Evolutionary conservation across 106 monocot species (phyloP).

Genomic region (Dendrobium nobile): DNA sequence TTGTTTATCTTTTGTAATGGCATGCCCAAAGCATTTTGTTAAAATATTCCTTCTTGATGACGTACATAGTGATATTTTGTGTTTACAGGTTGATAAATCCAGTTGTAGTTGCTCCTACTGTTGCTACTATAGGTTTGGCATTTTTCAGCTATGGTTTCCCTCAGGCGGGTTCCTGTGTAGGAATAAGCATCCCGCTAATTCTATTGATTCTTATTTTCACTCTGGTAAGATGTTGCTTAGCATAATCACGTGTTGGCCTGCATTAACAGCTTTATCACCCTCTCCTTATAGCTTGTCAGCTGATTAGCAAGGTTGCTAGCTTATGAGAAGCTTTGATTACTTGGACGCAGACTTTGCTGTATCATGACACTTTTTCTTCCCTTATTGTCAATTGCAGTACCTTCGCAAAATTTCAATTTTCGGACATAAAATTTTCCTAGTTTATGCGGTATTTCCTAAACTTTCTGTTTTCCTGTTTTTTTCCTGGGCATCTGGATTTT

Average conservation of each 20-base stretch:
- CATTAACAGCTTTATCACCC: not conserved
- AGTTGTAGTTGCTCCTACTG: conserved; percentile 88
- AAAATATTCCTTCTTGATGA: conserved; percentile 1
- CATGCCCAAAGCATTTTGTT: not conserved
- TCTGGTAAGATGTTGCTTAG: conserved; percentile 42
- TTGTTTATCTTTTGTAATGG: not conserved
- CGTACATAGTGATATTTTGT: not conserved
- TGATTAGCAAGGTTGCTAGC: conserved; percentile 1
- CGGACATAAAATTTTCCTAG: conserved; percentile 78
- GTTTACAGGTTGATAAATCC: conserved; percentile 86
- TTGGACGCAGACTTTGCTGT: not conserved
- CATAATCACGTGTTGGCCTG: not conserved
- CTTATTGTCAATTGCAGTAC: conserved; percentile 60
- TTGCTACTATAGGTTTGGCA: conserved; percentile 82
- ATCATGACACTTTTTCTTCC: conserved; percentile 3
- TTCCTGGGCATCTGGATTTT: not conserved
- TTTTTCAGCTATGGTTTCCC: conserved; percentile 99
- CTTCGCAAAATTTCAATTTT: conserved; percentile 71
- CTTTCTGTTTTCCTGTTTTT: conserved; percentile 3
- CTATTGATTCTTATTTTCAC: conserved; percentile 83
- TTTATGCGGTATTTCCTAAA: conserved; percentile 69
- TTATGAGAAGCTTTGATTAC: not conserved
- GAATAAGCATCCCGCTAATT: conserved; percentile 83
- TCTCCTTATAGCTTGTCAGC: not conserved
- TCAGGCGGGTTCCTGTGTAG: conserved; percentile 89